These are phyloP conservation scores for Mortierella polycephala DNA, from an alignment of 371 early-diverging fungal species.

Conservation along the genomic window DNA sequence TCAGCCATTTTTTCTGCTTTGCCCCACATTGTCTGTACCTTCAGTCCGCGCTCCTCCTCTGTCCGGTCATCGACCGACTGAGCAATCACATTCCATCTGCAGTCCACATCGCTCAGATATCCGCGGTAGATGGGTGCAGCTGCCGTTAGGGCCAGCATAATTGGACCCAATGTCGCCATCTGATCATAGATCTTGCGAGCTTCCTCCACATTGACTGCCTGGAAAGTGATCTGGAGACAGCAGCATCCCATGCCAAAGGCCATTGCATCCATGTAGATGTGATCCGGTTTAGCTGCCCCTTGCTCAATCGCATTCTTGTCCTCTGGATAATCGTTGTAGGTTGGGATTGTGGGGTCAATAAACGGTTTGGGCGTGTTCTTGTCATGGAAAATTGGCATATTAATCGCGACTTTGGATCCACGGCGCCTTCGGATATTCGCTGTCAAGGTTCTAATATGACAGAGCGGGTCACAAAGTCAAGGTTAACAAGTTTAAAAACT, in stretches of 20 bases:
- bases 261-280: conserved; percentile 99
- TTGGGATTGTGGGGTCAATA: conserved; percentile 86
- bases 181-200: conserved; percentile 97
- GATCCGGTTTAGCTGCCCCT: conserved; percentile 87
- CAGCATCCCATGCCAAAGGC: conserved; percentile 99
- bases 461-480: neutral
- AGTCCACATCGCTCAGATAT: conserved; percentile 95
- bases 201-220: conserved; percentile 95
- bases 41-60: conserved; percentile 89
- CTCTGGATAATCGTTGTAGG: conserved; percentile 67
- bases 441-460: conserved; percentile 79
- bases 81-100: conserved; percentile 98
- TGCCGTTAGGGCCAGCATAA: conserved; percentile 96
- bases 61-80: conserved; percentile 97
- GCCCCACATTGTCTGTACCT: conserved; percentile 57
- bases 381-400: conserved; percentile 87
- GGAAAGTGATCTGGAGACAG: conserved; percentile 99
- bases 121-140: conserved; percentile 96
- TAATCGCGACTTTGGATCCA: conserved; percentile 92
- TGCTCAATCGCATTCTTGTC: conserved; percentile 70
- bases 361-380: conserved; percentile 91
- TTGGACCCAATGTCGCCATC: conserved; percentile 92
- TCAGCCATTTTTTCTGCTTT: no score
- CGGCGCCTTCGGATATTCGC: conserved; percentile 95
- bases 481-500: neutral